Evolutionary conservation across 805 yeast genomes (phyloP), one percentile per base, ranked within the genome.

Genomic region (Vanderwaltozyma verrucispora): DNA sequence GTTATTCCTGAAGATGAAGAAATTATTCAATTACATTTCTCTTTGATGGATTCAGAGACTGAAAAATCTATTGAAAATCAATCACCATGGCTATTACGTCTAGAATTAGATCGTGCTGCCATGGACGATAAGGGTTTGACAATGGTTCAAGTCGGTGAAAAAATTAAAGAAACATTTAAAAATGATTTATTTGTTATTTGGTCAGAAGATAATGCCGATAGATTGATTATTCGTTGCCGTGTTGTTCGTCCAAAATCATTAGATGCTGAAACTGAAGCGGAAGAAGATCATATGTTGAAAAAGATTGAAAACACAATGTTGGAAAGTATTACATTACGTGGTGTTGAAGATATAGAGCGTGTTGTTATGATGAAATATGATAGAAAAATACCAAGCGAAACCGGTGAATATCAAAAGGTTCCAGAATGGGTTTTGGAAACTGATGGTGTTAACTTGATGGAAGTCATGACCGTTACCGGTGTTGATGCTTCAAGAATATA

Each of bases 371-470:
- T 81, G 88, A 82, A 81, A 57, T 83, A 81, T 51, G 85, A 81
- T 57, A 71, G 74, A 45, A 77, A 74, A 45, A 55, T 69, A 32
- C 82, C 89, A 41, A 87, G 82, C 54, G 80, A 70, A 30, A 70
- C 81, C 34, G 98, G 98, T 50, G 96, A 85, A 45, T 92, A 68
- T 54, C 74, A 75, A 43, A 92, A 87, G 66, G 80, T 80, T 45
- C 88, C 85, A 58, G 97, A 92, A 61, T 92, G 97, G 96, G 96
- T 89, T 28, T 72, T 92, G 60, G 99, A 92, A 74, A 89, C 98
- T 2, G 99, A 92, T 67, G 99, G 99, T 71, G 89, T 85, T 40
- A 94, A 89, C 56, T 71, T 92, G 49, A 80, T 96, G 2, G 96
- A 87, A 52, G 98, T 92, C 35, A 85, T 92, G 80, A 71, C 86